Base-by-base conservation (phyloP, 306 rosid species). In the Glycyrrhiza uralensis region DNA sequence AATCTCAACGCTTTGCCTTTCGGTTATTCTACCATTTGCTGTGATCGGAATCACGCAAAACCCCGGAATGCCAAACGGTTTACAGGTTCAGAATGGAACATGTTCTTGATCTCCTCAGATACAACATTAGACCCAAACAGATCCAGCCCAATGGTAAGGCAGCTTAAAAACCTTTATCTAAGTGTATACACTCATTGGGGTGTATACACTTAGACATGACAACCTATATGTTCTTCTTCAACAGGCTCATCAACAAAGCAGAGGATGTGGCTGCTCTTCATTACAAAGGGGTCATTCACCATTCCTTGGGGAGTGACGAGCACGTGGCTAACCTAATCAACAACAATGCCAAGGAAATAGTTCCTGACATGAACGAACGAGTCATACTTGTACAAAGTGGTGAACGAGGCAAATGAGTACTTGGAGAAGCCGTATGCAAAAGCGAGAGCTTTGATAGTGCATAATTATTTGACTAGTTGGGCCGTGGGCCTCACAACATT, bases 141-240 rank as follows among this genome's bases (percentile, higher is more conserved):
- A n/a, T n/a, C n/a, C n/a, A n/a, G n/a, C n/a, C n/a, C n/a, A n/a
- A n/a, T n/a, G n/a, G n/a, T n/a, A n/a, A n/a, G n/a, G n/a, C n/a
- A n/a, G n/a, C n/a, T n/a, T n/a, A n/a, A n/a, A n/a, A n/a, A n/a
- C n/a, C n/a, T n/a, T n/a, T n/a, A n/a, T n/a, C n/a, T n/a, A n/a
- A n/a, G n/a, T n/a, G n/a, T n/a, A n/a, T n/a, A n/a, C n/a, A n/a
- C n/a, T n/a, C n/a, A n/a, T n/a, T n/a, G n/a, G n/a, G n/a, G n/a
- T n/a, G n/a, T n/a, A n/a, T n/a, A n/a, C n/a, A n/a, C 2, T 85
- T 63, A 1, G 87, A 80, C 32, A 74, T 77, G 1, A 80, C 87
- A 46, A 60, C 78, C 11, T 85, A 85, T 54, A 15, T 85, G 78
- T 83, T 83, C 15, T 86, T 86, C 79, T 79, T 83, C 51, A 85